Percentiles rank a stretch among this genome's conserved stretches.
Conservation (phyloP, 2,329 filamentous ascomycete genomes). For the Lecanosticta acicola region DNA sequence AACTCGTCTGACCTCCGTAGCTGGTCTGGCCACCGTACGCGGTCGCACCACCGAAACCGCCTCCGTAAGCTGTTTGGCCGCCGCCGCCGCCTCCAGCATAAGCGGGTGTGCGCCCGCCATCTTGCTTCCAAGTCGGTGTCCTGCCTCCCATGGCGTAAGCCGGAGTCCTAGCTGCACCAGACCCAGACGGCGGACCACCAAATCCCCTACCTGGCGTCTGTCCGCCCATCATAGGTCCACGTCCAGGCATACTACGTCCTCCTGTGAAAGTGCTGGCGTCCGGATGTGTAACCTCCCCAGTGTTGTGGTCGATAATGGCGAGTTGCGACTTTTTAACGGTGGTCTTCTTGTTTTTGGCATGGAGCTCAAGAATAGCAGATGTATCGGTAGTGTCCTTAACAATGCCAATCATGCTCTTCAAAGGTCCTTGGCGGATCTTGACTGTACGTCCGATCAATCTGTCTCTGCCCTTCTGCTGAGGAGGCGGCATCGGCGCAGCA, state of each 20-base stretch:
- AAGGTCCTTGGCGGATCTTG: conserved; percentile 75
- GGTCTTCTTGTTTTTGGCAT: conserved; percentile 89
- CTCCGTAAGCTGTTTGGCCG: conserved; percentile 41
- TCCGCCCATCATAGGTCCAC: conserved; percentile 36
- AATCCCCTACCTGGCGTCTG: conserved; percentile 58
- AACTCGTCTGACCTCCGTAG: conserved; percentile 53
- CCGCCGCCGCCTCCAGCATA: conserved; percentile 40
- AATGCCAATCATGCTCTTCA: conserved; percentile 90
- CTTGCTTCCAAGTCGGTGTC: conserved; percentile 60
- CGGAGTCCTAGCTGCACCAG: conserved; percentile 55
- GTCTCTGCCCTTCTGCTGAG: conserved; percentile 70
- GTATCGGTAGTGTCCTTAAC: conserved; percentile 90
- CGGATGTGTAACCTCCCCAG: conserved; percentile 71
- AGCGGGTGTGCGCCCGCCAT: conserved; percentile 44
- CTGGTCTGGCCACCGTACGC: conserved; percentile 53
- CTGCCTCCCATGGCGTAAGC: conserved; percentile 50
- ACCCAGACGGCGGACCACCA: conserved; percentile 59
- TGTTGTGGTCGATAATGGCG: conserved; percentile 74
- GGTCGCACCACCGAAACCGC: conserved; percentile 43
- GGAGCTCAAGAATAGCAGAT: conserved; percentile 82
- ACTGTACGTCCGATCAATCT: conserved; percentile 86
- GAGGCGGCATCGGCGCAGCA: conserved; percentile 60
- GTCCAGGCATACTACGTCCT: conserved; percentile 16
- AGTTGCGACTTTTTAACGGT: conserved; percentile 75
- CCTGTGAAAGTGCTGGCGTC: conserved; percentile 29